These are phyloP conservation scores for Citrus maxima DNA, from an alignment of 345 rosid genomes.

Conservation along the genomic window DNA sequence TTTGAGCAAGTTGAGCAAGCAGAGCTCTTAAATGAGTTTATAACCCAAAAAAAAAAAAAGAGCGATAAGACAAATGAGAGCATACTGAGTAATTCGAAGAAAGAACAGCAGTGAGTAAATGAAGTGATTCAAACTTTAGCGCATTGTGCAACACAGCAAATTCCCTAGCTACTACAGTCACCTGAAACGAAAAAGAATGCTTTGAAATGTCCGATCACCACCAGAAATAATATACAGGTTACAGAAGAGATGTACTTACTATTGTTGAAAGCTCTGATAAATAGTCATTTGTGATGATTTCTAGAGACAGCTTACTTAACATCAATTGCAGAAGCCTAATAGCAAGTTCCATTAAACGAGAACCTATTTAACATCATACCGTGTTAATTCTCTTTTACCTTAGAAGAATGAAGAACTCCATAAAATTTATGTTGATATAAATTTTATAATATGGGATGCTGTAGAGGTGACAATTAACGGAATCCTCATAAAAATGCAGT, in stretches of 20 bases:
- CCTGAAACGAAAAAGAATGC: constrained; percentile 34
- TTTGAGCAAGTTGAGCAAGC: not conserved
- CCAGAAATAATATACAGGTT: not conserved
- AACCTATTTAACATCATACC: constrained; percentile 42
- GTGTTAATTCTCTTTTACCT: not conserved
- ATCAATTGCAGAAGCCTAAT: constrained; percentile 59
- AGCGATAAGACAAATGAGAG: not conserved
- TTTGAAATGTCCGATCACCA: not conserved
- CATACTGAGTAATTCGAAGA: constrained; percentile 58
- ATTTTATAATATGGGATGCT: not conserved
- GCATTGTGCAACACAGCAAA: constrained; percentile 81
- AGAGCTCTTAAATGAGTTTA: not conserved
- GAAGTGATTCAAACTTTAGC: constrained; percentile 81
- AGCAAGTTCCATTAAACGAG: constrained; percentile 70
- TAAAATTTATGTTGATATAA: not conserved
- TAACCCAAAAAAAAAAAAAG: not conserved
- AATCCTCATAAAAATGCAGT: not conserved
- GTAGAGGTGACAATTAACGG: not conserved
- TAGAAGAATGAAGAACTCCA: not conserved
- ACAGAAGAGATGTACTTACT: constrained; percentile 41
- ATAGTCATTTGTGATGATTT: constrained; percentile 30
- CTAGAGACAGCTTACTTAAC: constrained; percentile 45
- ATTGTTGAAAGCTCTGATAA: constrained; percentile 50
- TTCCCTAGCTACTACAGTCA: constrained; percentile 52
- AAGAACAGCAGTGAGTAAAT: constrained; percentile 67